These are phyloP conservation scores for Candida hungchunana DNA, from an alignment of 805 yeast genomes.

Conservation along the genomic window DNA sequence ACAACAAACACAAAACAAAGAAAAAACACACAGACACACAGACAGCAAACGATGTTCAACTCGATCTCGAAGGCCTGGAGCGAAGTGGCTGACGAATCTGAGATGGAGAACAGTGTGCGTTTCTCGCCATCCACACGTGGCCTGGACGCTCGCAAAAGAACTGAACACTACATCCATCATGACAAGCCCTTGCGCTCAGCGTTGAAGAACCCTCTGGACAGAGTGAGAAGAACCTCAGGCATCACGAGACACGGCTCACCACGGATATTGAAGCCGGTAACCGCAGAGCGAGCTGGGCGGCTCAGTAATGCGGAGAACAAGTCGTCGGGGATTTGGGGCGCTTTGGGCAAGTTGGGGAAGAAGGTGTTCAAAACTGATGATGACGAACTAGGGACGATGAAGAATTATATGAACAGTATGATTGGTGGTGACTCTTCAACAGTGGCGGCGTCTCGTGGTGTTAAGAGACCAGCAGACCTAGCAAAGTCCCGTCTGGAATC, in stretches of 20 bases:
- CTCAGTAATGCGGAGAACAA: slow-evolving; percentile 14
- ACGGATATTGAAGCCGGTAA: slow-evolving; percentile 18
- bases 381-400: slow-evolving; percentile 20
- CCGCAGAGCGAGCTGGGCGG: slow-evolving; percentile 5
- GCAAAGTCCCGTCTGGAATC: slow-evolving; percentile 7
- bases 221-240: slow-evolving; percentile 4
- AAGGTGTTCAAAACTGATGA: slow-evolving; percentile 16
- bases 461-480: slow-evolving; percentile 14
- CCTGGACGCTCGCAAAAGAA: not conserved
- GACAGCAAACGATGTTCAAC: slow-evolving; percentile 15
- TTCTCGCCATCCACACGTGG: slow-evolving; percentile 14
- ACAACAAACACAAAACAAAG: not conserved
- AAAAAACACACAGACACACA: not conserved
- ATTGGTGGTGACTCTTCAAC: slow-evolving; percentile 5
- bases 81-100: slow-evolving; percentile 20
- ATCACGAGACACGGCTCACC: slow-evolving; percentile 16
- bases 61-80: slow-evolving; percentile 23
- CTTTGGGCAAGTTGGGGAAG: slow-evolving; percentile 21
- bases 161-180: slow-evolving; percentile 16
- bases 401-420: slow-evolving; percentile 23
- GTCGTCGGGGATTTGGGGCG: slow-evolving; percentile 8
- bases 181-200: slow-evolving; percentile 8
- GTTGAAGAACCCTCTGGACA: slow-evolving; percentile 8
- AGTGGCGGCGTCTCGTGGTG: slow-evolving; percentile 1
- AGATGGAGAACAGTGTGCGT: slow-evolving; percentile 9